These are phyloP conservation scores for Kwoniella bestiolae DNA, from an alignment of 768 basidiomycete species.

Conservation along the genomic window DNA sequence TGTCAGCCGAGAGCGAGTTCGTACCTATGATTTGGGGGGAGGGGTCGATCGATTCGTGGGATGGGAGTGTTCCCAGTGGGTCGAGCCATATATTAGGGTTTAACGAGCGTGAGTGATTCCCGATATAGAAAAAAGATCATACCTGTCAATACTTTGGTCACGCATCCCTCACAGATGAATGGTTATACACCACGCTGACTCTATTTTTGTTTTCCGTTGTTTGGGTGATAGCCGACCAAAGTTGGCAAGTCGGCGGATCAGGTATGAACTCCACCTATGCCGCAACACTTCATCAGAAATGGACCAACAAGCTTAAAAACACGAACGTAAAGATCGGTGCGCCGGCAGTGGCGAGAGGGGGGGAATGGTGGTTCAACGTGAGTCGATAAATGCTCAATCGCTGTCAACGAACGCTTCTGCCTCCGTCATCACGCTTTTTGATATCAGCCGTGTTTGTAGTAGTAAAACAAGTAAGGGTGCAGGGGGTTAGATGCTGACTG, in stretches of 20 bases:
- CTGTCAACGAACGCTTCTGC: too few relatives aligned
- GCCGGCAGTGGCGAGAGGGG: slow-evolving; percentile 45
- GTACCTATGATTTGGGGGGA: slow-evolving; percentile 37
- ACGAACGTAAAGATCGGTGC: slow-evolving; percentile 39
- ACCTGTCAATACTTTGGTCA: too few relatives aligned
- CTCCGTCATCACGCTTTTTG: too few relatives aligned
- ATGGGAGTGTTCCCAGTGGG: slow-evolving; percentile 17
- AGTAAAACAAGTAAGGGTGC: not conserved
- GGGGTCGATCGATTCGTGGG: slow-evolving; percentile 3
- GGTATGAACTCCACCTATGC: slow-evolving; percentile 31
- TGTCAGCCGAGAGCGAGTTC: slow-evolving; percentile 25
- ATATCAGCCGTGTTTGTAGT: too few relatives aligned
- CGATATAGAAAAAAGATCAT: too few relatives aligned
- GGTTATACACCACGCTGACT: not conserved
- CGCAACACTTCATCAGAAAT: slow-evolving; percentile 34
- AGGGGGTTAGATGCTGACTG: not conserved
- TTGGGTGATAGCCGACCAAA: slow-evolving; percentile 27
- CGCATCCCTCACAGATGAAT: too few relatives aligned
- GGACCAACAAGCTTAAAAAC: slow-evolving; percentile 29
- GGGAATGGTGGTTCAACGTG: slow-evolving; percentile 40
- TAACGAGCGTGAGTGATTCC: slow-evolving; percentile 55
- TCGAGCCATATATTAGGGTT: slow-evolving; percentile 41
- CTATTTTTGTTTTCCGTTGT: not conserved
- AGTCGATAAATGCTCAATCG: too few relatives aligned
- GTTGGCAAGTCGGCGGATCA: slow-evolving; percentile 32